These are phyloP conservation scores for Pelargonium fulgidum DNA, from an alignment of 441 rosid genomes.

Conservation along the genomic window DNA sequence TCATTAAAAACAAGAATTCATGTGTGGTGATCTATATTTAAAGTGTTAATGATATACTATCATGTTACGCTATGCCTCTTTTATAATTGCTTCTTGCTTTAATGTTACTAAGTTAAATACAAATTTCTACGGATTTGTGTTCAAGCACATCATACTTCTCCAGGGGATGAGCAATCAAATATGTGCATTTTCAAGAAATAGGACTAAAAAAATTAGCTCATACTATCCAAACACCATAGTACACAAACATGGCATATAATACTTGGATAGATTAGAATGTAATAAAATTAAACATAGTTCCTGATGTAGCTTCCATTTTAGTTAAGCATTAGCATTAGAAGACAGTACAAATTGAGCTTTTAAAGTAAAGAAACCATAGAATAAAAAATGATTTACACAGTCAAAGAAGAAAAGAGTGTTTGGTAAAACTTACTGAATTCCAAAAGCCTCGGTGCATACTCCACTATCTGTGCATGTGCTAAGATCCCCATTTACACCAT, in stretches of 20 bases:
- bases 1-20: not conserved
- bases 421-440: constrained; percentile 75
- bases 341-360: not conserved
- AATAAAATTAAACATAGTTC: not conserved
- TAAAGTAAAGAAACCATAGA: not conserved
- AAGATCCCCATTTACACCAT: constrained; percentile 84
- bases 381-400: not conserved
- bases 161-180: not conserved
- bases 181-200: not conserved
- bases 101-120: no score
- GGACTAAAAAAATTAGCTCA: not conserved
- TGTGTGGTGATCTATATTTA: no score
- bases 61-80: not conserved
- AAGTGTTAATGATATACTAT: not conserved
- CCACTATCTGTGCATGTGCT: constrained; percentile 57
- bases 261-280: not conserved
- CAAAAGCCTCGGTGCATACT: constrained; percentile 71
- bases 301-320: not conserved
- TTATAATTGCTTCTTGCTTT: no score
- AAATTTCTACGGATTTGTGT: no score
- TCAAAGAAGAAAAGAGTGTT: constrained; percentile 10
- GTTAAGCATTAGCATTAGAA: not conserved
- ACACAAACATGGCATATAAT: not conserved
- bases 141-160: not conserved
- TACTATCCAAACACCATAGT: not conserved